A percentile compares a stretch with the other conserved stretches of the same genome.
phyloP scores from a whole-genome alignment of 1,284 basidiomycete genomes.

The Ganoderma boninense region DNA sequence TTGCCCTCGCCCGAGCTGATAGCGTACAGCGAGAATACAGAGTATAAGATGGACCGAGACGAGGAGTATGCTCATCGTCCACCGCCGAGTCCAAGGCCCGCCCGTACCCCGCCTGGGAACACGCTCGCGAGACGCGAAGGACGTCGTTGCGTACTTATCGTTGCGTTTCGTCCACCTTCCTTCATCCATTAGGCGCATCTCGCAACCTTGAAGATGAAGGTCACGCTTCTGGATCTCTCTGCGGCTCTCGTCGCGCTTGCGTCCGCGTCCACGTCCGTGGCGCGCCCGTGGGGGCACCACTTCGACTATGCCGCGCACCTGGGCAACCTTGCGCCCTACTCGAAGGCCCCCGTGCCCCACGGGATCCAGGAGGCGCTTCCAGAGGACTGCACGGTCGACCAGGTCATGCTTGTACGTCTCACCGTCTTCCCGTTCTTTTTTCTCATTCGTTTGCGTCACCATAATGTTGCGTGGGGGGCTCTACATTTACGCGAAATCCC shows the following conservation, averaged over 20 bases:
- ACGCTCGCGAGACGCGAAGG: neutral
- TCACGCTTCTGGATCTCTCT: neutral
- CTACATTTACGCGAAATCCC: neutral
- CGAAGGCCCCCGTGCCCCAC: conserved; percentile 43
- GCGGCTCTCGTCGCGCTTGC: conserved; percentile 12
- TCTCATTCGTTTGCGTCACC: neutral
- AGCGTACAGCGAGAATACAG: neutral
- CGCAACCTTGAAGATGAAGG: neutral
- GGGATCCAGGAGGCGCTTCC: conserved; percentile 47
- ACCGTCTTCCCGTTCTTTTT: conserved; percentile 11
- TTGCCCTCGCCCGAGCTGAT: neutral
- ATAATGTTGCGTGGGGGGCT: neutral
- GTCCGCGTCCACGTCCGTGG: conserved; percentile 24
- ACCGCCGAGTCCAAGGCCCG: conserved; percentile 1
- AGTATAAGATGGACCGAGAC: neutral
- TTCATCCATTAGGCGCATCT: neutral
- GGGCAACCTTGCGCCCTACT: conserved; percentile 50
- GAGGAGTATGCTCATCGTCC: neutral
- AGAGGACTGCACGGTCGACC: conserved; percentile 52
- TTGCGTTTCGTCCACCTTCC: neutral
- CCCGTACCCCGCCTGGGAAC: neutral
- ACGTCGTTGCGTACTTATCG: neutral
- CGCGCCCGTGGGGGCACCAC: conserved; percentile 6
- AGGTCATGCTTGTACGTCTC: conserved; percentile 50
- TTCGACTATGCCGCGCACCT: conserved; percentile 36